Percentiles rank a stretch among this genome's conserved stretches.
Evolutionary conservation across 2,329 filamentous ascomycete species (phyloP).

Genomic region (Diaporthe citrichinensis): DNA sequence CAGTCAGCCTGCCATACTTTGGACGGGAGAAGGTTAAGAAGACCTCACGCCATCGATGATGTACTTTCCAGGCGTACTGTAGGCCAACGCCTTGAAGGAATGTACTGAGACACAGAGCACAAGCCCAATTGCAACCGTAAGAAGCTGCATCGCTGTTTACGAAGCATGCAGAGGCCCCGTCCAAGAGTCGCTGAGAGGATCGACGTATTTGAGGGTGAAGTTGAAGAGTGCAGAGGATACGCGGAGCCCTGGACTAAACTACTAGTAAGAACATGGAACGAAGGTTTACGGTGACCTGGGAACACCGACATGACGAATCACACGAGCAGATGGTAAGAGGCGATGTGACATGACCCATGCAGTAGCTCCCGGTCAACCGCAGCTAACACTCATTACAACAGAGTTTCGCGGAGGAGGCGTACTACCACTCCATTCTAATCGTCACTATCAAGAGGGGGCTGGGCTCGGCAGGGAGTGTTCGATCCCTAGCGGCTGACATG

Average conservation of each 20-base stretch:
- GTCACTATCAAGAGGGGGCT: conserved; percentile 11
- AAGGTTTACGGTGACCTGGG: neutral
- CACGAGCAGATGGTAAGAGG: neutral
- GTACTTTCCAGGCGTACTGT: neutral
- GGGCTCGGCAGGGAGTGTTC: neutral
- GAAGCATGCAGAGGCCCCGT: neutral
- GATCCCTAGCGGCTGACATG: conserved; percentile 8
- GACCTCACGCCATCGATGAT: neutral
- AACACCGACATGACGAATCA: neutral
- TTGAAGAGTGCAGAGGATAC: neutral
- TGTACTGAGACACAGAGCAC: neutral
- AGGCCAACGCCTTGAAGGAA: neutral
- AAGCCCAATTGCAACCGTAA: neutral
- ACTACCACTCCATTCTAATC: neutral
- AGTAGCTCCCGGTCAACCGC: neutral
- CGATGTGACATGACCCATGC: conserved; percentile 10
- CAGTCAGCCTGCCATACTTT: neutral
- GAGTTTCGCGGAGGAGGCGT: neutral
- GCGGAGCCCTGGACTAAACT: neutral
- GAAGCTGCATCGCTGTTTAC: neutral
- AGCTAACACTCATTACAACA: neutral
- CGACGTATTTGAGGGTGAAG: neutral
- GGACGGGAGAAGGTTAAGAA: neutral
- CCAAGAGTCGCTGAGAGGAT: neutral
- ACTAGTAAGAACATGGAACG: neutral